Base-by-base conservation (phyloP, 768 basidiomycete genomes). In the Agrocybe chaxingu region DNA sequence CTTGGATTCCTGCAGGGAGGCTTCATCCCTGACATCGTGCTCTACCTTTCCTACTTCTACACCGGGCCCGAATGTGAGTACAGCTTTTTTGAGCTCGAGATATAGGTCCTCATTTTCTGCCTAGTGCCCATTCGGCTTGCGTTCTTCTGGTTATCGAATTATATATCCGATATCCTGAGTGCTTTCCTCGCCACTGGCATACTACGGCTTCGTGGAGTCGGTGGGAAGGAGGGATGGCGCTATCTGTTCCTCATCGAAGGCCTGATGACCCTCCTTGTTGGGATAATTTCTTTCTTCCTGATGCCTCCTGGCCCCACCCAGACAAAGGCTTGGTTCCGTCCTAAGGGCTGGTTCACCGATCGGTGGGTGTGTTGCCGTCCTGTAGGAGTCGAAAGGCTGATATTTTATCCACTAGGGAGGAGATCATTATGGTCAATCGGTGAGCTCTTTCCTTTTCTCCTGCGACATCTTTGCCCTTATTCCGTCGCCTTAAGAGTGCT, bases 131-230 rank as follows among this genome's bases (percentile, higher is more conserved):
- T 85, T 39, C 77, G 86, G n/a, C 70, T 88, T 8, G 84, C 82
- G 1, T 80, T 75, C 57, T 87, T 87, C 71, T 89, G 84, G 84
- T 71, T 79, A 29, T 80, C 81, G 3, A 78, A 78, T 61, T 81
- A 85, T 47, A 47, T 76, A 1, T 70, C 78, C 3, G 64, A 76
- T 40, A 80, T 88, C 44, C 54, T 81, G 13, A 73, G 78, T 44
- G 79, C 80, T 2, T 87, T 90, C 63, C 59, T 87, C 7, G 87
- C 82, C 0, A 81, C 80, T 0, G 85, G 84, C 4, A 79, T 87
- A 12, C 66, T 86, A 11, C 63, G 66, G 42, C 69, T 84, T 49
- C 71, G 79, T 7, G 82, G 80, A 13, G 66, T 81, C 5, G 63
- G 60, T 11, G 84, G 83, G 0, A 66, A 70, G 31, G 77, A 74